These are phyloP conservation scores for Artomyces pyxidatus DNA, from an alignment of 768 basidiomycete species.

Conservation along the genomic window DNA sequence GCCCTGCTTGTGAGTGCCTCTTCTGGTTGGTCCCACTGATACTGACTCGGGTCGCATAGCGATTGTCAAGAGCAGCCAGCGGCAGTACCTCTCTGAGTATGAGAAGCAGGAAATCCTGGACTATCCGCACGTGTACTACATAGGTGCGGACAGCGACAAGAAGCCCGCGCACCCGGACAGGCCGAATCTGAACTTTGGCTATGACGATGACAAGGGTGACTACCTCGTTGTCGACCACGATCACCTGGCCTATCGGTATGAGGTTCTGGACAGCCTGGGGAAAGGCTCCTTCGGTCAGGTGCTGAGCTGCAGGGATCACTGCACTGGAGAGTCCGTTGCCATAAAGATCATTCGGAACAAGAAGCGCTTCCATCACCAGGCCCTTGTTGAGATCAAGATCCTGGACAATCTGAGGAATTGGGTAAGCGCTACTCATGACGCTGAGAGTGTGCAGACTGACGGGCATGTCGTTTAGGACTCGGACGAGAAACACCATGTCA, in stretches of 20 bases:
- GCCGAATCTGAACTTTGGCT: conserved; percentile 82
- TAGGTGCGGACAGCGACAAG: conserved; percentile 77
- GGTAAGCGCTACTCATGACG: conserved; percentile 43
- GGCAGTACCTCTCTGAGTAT: conserved; percentile 71
- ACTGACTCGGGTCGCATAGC: conserved; percentile 38
- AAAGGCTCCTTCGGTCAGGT: conserved; percentile 99
- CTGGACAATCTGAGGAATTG: conserved; percentile 95
- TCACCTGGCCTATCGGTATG: conserved; percentile 96
- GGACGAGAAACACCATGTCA: conserved; percentile 94
- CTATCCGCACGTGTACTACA: conserved; percentile 73
- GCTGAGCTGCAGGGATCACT: conserved; percentile 89
- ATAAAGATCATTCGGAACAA: conserved; percentile 99
- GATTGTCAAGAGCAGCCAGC: conserved; percentile 57
- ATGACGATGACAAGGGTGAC: conserved; percentile 97
- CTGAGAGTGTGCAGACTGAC: not conserved
- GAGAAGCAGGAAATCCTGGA: conserved; percentile 91
- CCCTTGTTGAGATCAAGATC: conserved; percentile 98
- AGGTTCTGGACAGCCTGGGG: conserved; percentile 84
- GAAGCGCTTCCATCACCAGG: conserved; percentile 98
- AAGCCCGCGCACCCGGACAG: conserved; percentile 69
- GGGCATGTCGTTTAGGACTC: conserved; percentile 52
- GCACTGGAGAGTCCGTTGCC: conserved; percentile 92
- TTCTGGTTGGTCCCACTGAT: not conserved
- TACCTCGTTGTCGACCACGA: conserved; percentile 86
- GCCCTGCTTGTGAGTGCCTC: conserved; percentile 58